phyloP scores from a whole-genome alignment of 352 stramenopile species.

The Thalassiosira hispida region DNA sequence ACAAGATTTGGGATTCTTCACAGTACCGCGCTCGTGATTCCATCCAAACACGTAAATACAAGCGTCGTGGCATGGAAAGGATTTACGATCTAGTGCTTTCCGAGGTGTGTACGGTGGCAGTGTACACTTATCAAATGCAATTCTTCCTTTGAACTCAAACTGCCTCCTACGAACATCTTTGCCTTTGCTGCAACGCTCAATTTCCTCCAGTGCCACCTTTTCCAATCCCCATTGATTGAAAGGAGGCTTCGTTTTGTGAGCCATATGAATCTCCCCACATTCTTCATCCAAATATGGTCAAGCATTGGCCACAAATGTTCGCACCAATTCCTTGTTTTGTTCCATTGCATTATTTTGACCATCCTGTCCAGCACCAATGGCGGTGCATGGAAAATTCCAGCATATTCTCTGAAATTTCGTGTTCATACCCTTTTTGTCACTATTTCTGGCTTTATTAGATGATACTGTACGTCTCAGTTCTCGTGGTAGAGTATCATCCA shows the following conservation, averaged over 20 bases:
- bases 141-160: slow-evolving; percentile 78
- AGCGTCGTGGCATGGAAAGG: slow-evolving; percentile 96
- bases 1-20: too few relatives aligned
- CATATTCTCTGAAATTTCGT: slow-evolving; percentile 91
- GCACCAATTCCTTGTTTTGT: slow-evolving; percentile 91
- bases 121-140: slow-evolving; percentile 93
- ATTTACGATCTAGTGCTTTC: slow-evolving; percentile 94
- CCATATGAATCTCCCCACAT: slow-evolving; percentile 91
- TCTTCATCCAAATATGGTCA: slow-evolving; percentile 62
- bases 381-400: slow-evolving; percentile 97
- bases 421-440: slow-evolving; percentile 27
- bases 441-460: background rate
- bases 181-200: slow-evolving; percentile 2
- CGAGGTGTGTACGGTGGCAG: slow-evolving; percentile 94
- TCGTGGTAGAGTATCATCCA: slow-evolving; percentile 83
- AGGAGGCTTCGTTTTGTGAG: slow-evolving; percentile 94
- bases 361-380: slow-evolving; percentile 90
- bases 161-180: background rate
- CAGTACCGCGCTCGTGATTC: slow-evolving; percentile 12
- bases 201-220: slow-evolving; percentile 62
- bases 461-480: background rate
- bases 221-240: slow-evolving; percentile 84
- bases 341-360: slow-evolving; percentile 97
- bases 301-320: slow-evolving; percentile 88
- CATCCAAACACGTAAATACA: slow-evolving; percentile 92